Conservation (phyloP, 2,329 filamentous ascomycete species). For the Nigrospora sphaerica region DNA sequence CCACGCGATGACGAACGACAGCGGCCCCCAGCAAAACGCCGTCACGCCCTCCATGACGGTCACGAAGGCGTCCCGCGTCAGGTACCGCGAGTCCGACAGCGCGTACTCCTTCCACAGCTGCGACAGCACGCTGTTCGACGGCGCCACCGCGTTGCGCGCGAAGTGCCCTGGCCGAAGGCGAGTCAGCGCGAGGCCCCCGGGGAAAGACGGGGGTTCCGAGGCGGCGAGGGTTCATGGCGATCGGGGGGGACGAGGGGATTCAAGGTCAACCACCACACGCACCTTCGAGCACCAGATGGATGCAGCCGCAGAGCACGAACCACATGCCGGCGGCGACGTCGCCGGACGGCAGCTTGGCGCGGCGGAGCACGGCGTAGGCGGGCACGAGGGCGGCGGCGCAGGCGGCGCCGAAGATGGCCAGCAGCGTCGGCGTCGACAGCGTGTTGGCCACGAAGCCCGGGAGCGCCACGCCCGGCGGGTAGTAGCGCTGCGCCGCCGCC, state of each 20-base stretch:
- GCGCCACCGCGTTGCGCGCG: conserved; percentile 36
- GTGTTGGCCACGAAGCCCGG: conserved; percentile 61
- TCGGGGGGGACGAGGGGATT: background rate
- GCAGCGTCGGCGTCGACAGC: conserved; percentile 48
- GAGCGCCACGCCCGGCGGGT: conserved; percentile 57
- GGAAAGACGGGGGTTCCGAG: background rate
- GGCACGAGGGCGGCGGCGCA: conserved; percentile 49
- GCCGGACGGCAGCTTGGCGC: conserved; percentile 35
- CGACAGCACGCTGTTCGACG: conserved; percentile 34
- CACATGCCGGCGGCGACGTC: conserved; percentile 61
- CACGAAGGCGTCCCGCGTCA: conserved; percentile 44
- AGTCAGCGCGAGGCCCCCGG: background rate
- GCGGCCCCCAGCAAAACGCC: conserved; percentile 44
- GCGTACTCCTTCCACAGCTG: conserved; percentile 55
- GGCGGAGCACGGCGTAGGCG: conserved; percentile 47
- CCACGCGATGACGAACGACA: conserved; percentile 40
- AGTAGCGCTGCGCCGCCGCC: conserved; percentile 54
- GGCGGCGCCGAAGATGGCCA: conserved; percentile 51
- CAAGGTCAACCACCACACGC: no score
- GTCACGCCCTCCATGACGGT: conserved; percentile 50
- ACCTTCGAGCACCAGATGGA: conserved; percentile 36
- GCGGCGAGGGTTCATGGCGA: background rate
- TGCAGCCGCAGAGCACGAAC: conserved; percentile 64
- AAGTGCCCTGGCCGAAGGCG: conserved; percentile 42
- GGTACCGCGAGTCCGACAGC: conserved; percentile 48